phyloP scores from a whole-genome alignment of 129 eudicot species.

The Arctium lappa region DNA sequence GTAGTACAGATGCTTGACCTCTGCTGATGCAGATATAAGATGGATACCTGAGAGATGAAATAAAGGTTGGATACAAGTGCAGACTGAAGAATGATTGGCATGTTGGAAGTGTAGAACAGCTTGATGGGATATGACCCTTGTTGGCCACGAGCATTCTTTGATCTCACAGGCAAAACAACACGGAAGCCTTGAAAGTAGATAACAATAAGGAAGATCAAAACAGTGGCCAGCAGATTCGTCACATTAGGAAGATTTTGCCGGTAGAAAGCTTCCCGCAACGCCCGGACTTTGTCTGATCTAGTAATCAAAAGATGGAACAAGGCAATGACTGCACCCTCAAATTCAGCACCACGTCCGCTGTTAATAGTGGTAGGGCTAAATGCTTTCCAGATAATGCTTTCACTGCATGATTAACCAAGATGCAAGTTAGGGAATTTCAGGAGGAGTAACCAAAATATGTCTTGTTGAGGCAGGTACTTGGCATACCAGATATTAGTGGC shows the following conservation, averaged over 20 bases:
- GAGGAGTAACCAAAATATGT: neutral
- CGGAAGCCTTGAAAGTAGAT: slow-evolving; percentile 77
- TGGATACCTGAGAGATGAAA: slow-evolving; percentile 76
- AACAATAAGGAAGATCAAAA: slow-evolving; percentile 52
- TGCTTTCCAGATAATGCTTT: slow-evolving; percentile 60
- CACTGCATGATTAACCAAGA: slow-evolving; percentile 26
- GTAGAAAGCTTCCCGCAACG: slow-evolving; percentile 83
- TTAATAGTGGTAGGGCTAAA: slow-evolving; percentile 53
- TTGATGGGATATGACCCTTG: slow-evolving; percentile 89
- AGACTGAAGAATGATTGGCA: slow-evolving; percentile 87
- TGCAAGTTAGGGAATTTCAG: neutral
- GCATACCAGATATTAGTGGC: slow-evolving; percentile 63
- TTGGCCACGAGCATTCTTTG: slow-evolving; percentile 89
- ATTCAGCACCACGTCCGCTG: slow-evolving; percentile 57
- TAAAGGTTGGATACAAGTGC: slow-evolving; percentile 86
- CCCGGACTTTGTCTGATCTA: slow-evolving; percentile 53
- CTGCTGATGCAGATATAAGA: neutral
- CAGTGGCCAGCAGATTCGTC: slow-evolving; percentile 81
- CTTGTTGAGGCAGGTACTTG: too few relatives aligned
- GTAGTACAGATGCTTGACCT: neutral
- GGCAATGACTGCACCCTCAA: slow-evolving; percentile 89
- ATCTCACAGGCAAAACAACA: slow-evolving; percentile 83
- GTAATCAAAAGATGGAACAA: slow-evolving; percentile 80
- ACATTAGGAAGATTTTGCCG: slow-evolving; percentile 94
- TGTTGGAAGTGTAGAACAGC: slow-evolving; percentile 84